These are phyloP conservation scores for Plasmodium chabaudi DNA, from an alignment of 169 alveolate genomes.

Conservation along the genomic window DNA sequence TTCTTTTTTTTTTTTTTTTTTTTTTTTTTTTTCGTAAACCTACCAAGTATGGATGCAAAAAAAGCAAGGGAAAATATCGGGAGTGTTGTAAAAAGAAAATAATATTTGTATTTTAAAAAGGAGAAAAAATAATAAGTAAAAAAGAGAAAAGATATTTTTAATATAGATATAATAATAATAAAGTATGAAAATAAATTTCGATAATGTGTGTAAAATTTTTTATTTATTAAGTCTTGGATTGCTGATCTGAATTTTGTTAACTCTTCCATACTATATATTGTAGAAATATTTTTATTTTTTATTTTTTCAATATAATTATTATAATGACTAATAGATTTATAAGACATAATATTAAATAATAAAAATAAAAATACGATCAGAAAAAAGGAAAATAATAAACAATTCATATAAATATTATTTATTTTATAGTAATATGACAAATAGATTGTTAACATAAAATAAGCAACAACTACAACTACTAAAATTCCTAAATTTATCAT, in stretches of 20 bases:
- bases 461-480: constrained; percentile 16
- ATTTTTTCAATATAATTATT: constrained; percentile 48
- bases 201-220: constrained; percentile 36
- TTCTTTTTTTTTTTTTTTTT: constrained; percentile 20
- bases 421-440: constrained; percentile 19
- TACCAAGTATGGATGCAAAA: constrained; percentile 37
- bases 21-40: neutral
- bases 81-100: constrained; percentile 29
- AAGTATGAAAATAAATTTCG: constrained; percentile 41
- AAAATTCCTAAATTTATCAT: constrained; percentile 19
- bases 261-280: constrained; percentile 9
- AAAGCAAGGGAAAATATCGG: constrained; percentile 19
- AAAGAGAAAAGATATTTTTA: constrained; percentile 37
- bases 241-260: constrained; percentile 16
- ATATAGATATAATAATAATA: constrained; percentile 13
- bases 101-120: constrained; percentile 39
- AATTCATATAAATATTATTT: constrained; percentile 11
- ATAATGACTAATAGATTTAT: constrained; percentile 25
- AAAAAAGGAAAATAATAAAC: constrained; percentile 32
- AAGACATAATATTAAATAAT: constrained; percentile 33
- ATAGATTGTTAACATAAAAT: constrained; percentile 12
- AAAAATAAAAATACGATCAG: constrained; percentile 19
- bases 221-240: constrained; percentile 19
- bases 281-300: constrained; percentile 27
- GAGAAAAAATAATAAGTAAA: constrained; percentile 17